These are phyloP conservation scores for Amoeboaphelidium protococcarum DNA, from an alignment of 371 early-diverging fungal genomes.

Conservation along the genomic window DNA sequence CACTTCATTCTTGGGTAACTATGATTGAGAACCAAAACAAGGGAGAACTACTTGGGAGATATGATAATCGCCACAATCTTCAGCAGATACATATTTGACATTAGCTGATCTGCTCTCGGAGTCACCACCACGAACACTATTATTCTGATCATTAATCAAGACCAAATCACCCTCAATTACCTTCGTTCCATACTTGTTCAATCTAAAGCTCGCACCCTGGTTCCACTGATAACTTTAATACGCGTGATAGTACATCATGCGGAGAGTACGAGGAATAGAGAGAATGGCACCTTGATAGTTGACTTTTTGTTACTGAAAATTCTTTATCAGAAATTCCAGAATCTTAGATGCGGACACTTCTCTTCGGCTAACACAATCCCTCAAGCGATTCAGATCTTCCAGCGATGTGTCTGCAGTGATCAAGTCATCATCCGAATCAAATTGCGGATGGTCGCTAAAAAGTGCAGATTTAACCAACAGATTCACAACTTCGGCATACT, in stretches of 20 bases:
- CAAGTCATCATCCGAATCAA: background rate
- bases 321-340: background rate
- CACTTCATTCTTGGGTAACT: constrained; percentile 51
- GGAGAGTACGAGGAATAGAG: constrained; percentile 53
- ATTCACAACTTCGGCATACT: constrained; percentile 47
- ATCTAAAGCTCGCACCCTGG: constrained; percentile 42
- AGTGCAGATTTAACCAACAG: constrained; percentile 44
- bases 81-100: constrained; percentile 33
- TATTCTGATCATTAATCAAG: constrained; percentile 1
- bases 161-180: constrained; percentile 73
- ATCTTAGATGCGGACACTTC: no score
- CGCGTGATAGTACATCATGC: constrained; percentile 83
- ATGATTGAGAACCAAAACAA: constrained; percentile 43
- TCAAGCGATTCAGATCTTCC: background rate
- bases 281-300: background rate
- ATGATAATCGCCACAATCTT: constrained; percentile 31
- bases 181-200: constrained; percentile 33
- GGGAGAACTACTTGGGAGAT: constrained; percentile 76
- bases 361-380: background rate
- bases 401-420: background rate
- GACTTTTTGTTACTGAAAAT: background rate
- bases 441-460: background rate
- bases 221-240: constrained; percentile 96
- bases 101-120: constrained; percentile 1
- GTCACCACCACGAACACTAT: constrained; percentile 1